Evolutionary conservation across 2,329 filamentous ascomycete genomes (phyloP).

Genomic region (Alternaria brassicicola): DNA sequence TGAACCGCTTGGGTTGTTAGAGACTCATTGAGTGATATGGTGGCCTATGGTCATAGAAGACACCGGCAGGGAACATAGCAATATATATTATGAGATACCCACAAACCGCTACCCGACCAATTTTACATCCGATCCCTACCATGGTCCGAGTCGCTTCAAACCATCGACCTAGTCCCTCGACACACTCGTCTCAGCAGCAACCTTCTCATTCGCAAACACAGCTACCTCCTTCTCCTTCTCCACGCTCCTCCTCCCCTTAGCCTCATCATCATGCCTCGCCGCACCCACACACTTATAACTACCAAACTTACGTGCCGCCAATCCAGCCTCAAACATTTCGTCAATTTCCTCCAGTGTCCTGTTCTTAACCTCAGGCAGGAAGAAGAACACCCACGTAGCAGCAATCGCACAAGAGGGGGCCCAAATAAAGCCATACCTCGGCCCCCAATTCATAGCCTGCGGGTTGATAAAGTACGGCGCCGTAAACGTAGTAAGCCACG

Average conservation of each 20-base stretch:
- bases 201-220: conserved; percentile 36
- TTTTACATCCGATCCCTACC: too few species aligned
- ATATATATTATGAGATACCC: conserved; percentile 8
- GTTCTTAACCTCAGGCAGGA: conserved; percentile 61
- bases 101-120: too few species aligned
- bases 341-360: conserved; percentile 62
- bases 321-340: conserved; percentile 56
- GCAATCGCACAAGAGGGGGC: conserved; percentile 45
- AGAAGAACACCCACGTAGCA: conserved; percentile 50
- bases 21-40: neutral
- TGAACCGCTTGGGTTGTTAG: neutral
- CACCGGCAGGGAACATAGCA: neutral
- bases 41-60: neutral
- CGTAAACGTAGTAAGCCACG: conserved; percentile 64
- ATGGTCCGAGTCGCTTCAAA: too few species aligned
- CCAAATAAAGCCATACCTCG: conserved; percentile 65
- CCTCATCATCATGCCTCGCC: conserved; percentile 15
- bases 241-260: conserved; percentile 25
- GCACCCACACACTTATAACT: conserved; percentile 45
- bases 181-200: conserved; percentile 32
- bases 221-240: conserved; percentile 34
- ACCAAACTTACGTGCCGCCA: conserved; percentile 54
- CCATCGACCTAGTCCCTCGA: conserved; percentile 24
- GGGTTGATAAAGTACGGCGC: conserved; percentile 67
- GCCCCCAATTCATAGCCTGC: conserved; percentile 61